Conservation (phyloP, 108 stramenopile species). For the Skeletonema menzelii region DNA sequence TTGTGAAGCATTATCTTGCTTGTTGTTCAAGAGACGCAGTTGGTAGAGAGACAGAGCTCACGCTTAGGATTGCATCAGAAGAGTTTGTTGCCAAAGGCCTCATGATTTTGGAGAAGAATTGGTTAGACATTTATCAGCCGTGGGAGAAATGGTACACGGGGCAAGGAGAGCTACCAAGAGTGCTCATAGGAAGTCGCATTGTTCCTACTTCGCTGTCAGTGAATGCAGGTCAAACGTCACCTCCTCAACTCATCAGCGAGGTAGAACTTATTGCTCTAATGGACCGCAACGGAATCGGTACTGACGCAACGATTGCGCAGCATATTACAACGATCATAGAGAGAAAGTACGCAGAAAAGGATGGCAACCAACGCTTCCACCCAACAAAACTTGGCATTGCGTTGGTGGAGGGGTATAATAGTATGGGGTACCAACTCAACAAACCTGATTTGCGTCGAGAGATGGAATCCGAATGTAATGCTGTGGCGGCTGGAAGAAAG, state of each 20-base stretch:
- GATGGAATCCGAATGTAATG: conserved; percentile 81
- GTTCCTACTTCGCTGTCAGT: conserved; percentile 65
- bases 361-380: conserved; percentile 71
- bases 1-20: conserved; percentile 97
- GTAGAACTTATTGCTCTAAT: conserved; percentile 84
- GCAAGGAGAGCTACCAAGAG: conserved; percentile 78
- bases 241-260: conserved; percentile 76
- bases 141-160: conserved; percentile 92
- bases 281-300: conserved; percentile 89
- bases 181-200: conserved; percentile 73
- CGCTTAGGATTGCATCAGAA: conserved; percentile 84
- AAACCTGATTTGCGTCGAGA: conserved; percentile 89
- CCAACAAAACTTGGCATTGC: conserved; percentile 90
- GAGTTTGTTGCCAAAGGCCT: conserved; percentile 88
- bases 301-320: conserved; percentile 94
- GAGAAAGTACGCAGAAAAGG: conserved; percentile 83
- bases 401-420: conserved; percentile 92
- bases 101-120: conserved; percentile 87
- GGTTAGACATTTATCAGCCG: conserved; percentile 89
- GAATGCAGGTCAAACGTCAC: conserved; percentile 76
- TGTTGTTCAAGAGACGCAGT: conserved; percentile 95
- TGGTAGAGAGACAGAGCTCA: conserved; percentile 85
- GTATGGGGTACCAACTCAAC: conserved; percentile 95
- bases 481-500: conserved; percentile 74
- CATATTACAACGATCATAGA: conserved; percentile 87